phyloP scores from a whole-genome alignment of 179 eudicot genomes.

The Patellifolia procumbens region DNA sequence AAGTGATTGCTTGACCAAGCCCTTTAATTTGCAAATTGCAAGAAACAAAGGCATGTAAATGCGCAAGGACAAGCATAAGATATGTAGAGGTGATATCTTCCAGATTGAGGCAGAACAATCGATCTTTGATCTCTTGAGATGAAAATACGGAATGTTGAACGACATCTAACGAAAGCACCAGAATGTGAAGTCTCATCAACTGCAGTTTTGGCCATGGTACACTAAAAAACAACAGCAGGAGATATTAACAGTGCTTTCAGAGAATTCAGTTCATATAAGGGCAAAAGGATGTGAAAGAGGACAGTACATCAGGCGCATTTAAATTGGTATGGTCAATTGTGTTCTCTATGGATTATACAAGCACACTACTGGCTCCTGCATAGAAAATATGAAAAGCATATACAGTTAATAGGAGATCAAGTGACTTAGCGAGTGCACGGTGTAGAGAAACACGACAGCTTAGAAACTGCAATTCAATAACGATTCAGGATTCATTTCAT shows the following conservation, averaged over 20 bases:
- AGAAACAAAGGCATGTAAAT: too few species aligned
- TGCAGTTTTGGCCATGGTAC: slow-evolving; percentile 67
- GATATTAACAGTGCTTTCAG: neutral
- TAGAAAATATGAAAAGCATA: neutral
- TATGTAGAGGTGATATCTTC: slow-evolving; percentile 89
- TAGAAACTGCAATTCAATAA: too few species aligned
- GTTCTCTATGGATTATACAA: neutral
- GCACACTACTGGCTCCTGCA: neutral
- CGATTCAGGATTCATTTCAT: too few species aligned
- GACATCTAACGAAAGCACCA: slow-evolving; percentile 73
- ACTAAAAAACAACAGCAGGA: slow-evolving; percentile 19
- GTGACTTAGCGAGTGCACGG: neutral
- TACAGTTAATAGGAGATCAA: neutral
- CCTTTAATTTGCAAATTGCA: too few species aligned
- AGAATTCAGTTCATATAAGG: too few species aligned
- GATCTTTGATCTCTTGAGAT: slow-evolving; percentile 77
- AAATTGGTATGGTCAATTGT: neutral
- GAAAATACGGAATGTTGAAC: slow-evolving; percentile 65
- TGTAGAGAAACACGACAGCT: too few species aligned
- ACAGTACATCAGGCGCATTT: neutral
- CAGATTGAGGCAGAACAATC: slow-evolving; percentile 63
- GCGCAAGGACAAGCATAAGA: slow-evolving; percentile 99
- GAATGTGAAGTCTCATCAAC: slow-evolving; percentile 63
- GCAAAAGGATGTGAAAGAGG: neutral
- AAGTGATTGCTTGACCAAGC: too few species aligned